Base-by-base conservation (phyloP, 2,329 filamentous ascomycete species). In the Aspergillus sp. region DNA sequence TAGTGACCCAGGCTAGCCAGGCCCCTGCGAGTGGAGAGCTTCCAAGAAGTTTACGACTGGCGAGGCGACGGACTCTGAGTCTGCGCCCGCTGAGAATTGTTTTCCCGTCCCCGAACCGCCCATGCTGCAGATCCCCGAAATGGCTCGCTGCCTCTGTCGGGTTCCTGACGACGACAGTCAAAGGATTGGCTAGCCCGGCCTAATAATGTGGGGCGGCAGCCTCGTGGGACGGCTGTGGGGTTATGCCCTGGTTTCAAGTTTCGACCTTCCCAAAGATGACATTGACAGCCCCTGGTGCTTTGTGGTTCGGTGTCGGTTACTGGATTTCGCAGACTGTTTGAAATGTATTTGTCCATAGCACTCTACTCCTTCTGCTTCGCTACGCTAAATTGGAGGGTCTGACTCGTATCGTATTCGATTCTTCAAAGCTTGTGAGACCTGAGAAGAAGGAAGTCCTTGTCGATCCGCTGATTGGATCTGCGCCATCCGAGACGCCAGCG, bases 221-320 rank as follows among this genome's bases (percentile, higher is more conserved):
- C 64, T 66, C 63, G 62, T 66, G 64, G 64, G 49, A 62, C 53
- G 44, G 52, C 24, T 64, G 64, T 64, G 64, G 64, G 59, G 61
- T 62, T 55, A 52, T 56, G 58, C 63, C 62, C 62, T 63, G 63
- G 49, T 58, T 62, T 48, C 31, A 48, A 31, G 45, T 48, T 48
- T 47, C 56, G 33, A 47, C 43, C n/a, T 54, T 54, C 19, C 46
- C 46, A 49, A 39, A n/a, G 21, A 24, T 43, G 49, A 33, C 49
- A 43, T 35, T 62, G 60, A 59, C 60, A 59, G 57, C 55, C 52
- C 44, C 3, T 27, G 14, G 15, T 15, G 12, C 21, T 27, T 15
- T 37, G 35, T 37, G 12, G 14, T 37, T n/a, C 6, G 15, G 3
- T 37, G 35, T 37, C 12, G 35, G 15, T n/a, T 37, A 37, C 12